Evolutionary conservation across 2,329 filamentous ascomycete species (phyloP), one percentile per base, ranked within the genome.

Genomic region (Phialophora tarda): DNA sequence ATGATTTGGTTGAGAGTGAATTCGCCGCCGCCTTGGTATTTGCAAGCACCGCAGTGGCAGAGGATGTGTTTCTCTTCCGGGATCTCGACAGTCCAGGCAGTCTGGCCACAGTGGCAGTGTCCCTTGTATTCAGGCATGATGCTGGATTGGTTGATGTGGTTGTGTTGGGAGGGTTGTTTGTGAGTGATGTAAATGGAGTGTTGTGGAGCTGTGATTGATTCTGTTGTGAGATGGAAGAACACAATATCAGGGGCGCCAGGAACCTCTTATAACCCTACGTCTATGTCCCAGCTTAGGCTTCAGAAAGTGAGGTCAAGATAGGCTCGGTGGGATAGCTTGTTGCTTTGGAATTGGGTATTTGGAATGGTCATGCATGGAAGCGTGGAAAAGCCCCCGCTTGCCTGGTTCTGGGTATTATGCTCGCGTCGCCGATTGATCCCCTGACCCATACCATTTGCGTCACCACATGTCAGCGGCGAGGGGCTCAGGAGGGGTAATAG

Each of bases 1-100:
- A 85, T 80, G 74, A 85, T 82, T 68, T 85, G 82, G 76, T 85
- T 86, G 68, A 85, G 77, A 21, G 83, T 85, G 78, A 78, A 85
- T 57, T 82, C 78, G 21, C 79, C 77, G 69, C 83, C 83, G 59
- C 79, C 79, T 64, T 85, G 80, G 67, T 78, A 73, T 72, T 86
- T 85, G 82, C 85, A 87, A 32, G 84, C 84, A 71, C 84, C 79
- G 77, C 85, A 86, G 72, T 86, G 85, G 79, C 84, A 78, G 66
- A 78, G 75, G 65, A 80, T 77, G 62, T 80, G 78, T 73, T 75
- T 74, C 78, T 80, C 81, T 30, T 79, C 73, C 51, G 81, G 78
- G 64, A 86, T 77, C 66, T 80, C 82, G 59, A 81, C 83, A 51
- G 80, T 79, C 82, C 82, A 86, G 71, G 83, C 77, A 56, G 78